A percentile compares a stretch with the other conserved stretches of the same genome.
These are phyloP conservation scores for Ophiostoma sp. DNA, from an alignment of 2,329 filamentous ascomycete genomes.

Conservation along the genomic window DNA sequence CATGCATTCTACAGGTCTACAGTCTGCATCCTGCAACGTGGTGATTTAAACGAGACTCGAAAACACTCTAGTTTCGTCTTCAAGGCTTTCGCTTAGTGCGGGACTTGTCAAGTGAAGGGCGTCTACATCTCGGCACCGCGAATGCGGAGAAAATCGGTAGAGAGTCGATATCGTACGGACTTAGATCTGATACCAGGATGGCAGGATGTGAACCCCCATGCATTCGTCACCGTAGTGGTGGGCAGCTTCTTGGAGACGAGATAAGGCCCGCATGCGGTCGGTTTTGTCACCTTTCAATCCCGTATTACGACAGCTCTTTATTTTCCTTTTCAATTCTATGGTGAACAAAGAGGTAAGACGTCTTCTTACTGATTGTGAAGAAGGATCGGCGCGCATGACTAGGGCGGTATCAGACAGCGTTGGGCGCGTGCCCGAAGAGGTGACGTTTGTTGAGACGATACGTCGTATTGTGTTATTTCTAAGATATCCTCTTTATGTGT, in stretches of 20 bases:
- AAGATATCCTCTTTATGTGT: not conserved
- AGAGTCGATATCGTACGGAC: not conserved
- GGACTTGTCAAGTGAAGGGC: constrained; percentile 16
- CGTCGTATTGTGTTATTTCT: not conserved
- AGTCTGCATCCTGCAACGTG: not conserved
- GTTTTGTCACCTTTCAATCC: not conserved
- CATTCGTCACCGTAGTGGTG: not conserved
- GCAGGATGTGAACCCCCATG: not conserved
- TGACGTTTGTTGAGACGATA: not conserved
- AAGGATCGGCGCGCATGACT: not conserved
- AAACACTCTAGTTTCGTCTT: no score
- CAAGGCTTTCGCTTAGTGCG: not conserved
- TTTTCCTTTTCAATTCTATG: not conserved
- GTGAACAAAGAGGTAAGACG: not conserved
- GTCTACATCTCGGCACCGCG: not conserved
- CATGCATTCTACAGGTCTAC: not conserved
- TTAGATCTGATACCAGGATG: not conserved
- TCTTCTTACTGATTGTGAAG: not conserved
- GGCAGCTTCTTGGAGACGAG: not conserved
- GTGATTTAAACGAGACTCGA: not conserved
- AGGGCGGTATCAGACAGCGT: not conserved
- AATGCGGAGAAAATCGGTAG: not conserved
- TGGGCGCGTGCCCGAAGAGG: not conserved
- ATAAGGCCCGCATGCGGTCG: not conserved
- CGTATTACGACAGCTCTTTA: not conserved